Percentiles rank a stretch among this genome's conserved stretches.
Evolutionary conservation across 2,329 filamentous ascomycete genomes (phyloP).

Genomic region (Arthrinium phaeospermum): DNA sequence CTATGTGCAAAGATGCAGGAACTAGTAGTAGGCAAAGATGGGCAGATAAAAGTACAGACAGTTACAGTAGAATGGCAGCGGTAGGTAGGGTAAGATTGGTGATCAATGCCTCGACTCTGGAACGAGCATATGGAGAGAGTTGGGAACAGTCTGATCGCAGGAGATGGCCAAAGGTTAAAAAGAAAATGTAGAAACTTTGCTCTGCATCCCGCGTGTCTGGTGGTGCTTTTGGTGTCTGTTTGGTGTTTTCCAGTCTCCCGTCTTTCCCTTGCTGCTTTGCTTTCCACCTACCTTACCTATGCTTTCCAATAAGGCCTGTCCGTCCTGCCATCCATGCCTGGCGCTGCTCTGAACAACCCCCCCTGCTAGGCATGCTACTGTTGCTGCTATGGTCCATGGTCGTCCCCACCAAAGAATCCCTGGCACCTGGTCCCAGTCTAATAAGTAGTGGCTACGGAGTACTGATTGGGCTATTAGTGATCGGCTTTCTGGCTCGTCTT

Average conservation of each 20-base stretch:
- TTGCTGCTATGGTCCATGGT: not conserved
- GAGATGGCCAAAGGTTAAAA: conserved; percentile 18
- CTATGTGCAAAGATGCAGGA: not conserved
- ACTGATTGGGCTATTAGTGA: conserved; percentile 14
- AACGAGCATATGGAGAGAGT: not conserved
- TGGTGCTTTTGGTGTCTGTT: conserved; percentile 19
- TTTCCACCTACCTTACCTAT: conserved; percentile 1
- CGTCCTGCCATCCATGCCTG: conserved; percentile 4
- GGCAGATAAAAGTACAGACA: not conserved
- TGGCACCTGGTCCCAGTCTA: not conserved
- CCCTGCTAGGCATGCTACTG: not conserved
- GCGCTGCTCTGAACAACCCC: conserved; percentile 2
- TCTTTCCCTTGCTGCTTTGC: conserved; percentile 19
- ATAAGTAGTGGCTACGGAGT: not conserved
- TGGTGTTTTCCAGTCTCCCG: conserved; percentile 16
- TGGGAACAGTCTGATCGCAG: conserved; percentile 15
- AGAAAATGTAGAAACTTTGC: conserved; percentile 18
- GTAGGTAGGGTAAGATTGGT: not conserved
- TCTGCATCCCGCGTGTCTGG: conserved; percentile 18
- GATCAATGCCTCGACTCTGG: not conserved
- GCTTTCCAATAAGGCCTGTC: not conserved
- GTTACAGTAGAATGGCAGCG: not conserved
- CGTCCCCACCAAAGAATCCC: conserved; percentile 1
- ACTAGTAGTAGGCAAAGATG: not conserved
- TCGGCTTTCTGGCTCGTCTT: conserved; percentile 14